Percentiles rank a stretch among this genome's conserved stretches.
Conservation (phyloP, 2,329 filamentous ascomycete species). For the Fusarium temperatum region DNA sequence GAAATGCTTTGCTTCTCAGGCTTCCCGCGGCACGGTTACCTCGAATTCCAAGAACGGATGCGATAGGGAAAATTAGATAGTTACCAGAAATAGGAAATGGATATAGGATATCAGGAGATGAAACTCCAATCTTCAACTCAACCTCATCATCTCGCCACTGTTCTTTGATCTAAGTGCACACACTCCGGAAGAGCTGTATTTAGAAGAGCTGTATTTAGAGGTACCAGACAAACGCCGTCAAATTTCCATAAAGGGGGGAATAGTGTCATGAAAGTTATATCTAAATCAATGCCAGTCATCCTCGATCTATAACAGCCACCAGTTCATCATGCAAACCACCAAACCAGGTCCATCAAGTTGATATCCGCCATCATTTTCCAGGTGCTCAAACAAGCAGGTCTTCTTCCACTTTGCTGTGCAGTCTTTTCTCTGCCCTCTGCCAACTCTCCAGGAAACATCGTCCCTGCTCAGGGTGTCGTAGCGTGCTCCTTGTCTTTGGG, state of each 20-base stretch:
- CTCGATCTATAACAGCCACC: slow-evolving; percentile 23
- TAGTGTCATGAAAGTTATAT: slow-evolving; percentile 41
- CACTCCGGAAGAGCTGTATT: background rate
- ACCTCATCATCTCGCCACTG: background rate
- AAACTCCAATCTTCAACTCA: slow-evolving; percentile 10
- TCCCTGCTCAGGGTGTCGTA: background rate
- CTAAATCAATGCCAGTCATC: slow-evolving; percentile 40
- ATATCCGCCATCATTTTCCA: slow-evolving; percentile 1
- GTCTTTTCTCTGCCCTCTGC: background rate
- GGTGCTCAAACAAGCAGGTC: background rate
- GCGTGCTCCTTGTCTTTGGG: slow-evolving; percentile 23
- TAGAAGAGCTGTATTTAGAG: background rate
- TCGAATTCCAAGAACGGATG: background rate
- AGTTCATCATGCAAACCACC: background rate
- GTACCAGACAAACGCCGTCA: slow-evolving; percentile 4
- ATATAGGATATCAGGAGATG: slow-evolving; percentile 10
- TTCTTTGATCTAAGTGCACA: background rate
- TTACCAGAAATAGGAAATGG: slow-evolving; percentile 23
- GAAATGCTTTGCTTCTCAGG: background rate
- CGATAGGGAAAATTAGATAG: slow-evolving; percentile 15
- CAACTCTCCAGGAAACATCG: background rate
- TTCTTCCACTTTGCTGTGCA: background rate
- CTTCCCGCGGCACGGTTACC: background rate
- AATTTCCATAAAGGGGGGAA: slow-evolving; percentile 28
- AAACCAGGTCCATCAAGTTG: background rate